These are phyloP conservation scores for Tremella mesenterica DNA, from an alignment of 768 basidiomycete species.

Conservation along the genomic window DNA sequence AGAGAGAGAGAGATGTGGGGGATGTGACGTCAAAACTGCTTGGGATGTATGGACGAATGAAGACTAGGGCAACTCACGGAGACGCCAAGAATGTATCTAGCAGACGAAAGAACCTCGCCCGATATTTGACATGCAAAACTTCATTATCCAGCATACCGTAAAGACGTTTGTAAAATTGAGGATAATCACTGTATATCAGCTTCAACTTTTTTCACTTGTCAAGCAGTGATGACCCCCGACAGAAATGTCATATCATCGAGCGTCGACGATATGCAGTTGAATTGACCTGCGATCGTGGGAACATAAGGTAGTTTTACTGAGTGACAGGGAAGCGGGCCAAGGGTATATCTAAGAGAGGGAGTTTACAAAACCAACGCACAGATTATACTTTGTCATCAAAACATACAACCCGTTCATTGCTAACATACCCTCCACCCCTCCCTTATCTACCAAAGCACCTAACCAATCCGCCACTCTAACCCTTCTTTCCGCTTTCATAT, in stretches of 20 bases:
- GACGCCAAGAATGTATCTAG: conserved; percentile 85
- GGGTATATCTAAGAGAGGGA: too few species aligned
- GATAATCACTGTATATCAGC: conserved; percentile 65
- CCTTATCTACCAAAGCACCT: conserved; percentile 44
- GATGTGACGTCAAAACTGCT: too few species aligned
- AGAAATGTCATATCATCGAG: too few species aligned
- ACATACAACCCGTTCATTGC: conserved; percentile 85
- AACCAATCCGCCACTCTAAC: conserved; percentile 44
- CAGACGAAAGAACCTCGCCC: conserved; percentile 89
- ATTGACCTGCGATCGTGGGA: too few species aligned
- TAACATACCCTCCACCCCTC: conserved; percentile 74
- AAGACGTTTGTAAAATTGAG: conserved; percentile 83
- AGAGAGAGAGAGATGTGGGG: too few species aligned
- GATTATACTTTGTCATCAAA: conserved; percentile 83
- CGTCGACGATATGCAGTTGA: too few species aligned
- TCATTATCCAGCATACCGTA: conserved; percentile 82
- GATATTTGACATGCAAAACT: conserved; percentile 80
- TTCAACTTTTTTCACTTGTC: neutral
- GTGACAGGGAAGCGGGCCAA: too few species aligned
- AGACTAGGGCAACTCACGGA: conserved; percentile 53
- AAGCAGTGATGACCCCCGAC: too few species aligned
- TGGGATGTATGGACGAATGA: neutral
- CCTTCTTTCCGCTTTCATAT: conserved; percentile 29
- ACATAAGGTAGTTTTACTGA: too few species aligned
- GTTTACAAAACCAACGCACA: conserved; percentile 58